Percentiles rank a stretch among this genome's conserved stretches.
These are phyloP conservation scores for Pseudogymnoascus pannorum DNA, from an alignment of 2,329 filamentous ascomycete species.

Conservation along the genomic window DNA sequence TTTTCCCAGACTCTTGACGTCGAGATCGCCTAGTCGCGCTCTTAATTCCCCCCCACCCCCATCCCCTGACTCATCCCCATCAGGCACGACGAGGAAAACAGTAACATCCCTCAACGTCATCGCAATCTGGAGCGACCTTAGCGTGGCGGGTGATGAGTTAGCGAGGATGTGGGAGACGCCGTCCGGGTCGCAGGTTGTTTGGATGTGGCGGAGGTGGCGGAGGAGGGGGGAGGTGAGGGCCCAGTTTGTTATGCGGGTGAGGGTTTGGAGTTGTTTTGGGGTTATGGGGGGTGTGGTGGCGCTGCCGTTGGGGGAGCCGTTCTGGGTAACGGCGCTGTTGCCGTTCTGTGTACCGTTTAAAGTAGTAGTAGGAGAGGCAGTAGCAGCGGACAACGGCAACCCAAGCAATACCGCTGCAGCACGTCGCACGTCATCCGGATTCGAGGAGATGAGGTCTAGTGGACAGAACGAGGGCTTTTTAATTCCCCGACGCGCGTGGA, in stretches of 20 bases:
- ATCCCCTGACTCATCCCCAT: conserved; percentile 20
- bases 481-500: conserved; percentile 19
- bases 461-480: conserved; percentile 49
- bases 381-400: conserved; percentile 11
- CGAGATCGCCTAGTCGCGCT: conserved; percentile 61
- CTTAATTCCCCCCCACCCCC: conserved; percentile 14
- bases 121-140: conserved; percentile 45
- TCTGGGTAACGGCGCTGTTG: no score
- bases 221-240: conserved; percentile 17
- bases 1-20: conserved; percentile 66
- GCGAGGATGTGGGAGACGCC: conserved; percentile 19
- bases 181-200: conserved; percentile 26
- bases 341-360: no score
- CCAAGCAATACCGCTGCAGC: conserved; percentile 31
- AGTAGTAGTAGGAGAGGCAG: not conserved
- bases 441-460: conserved; percentile 51
- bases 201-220: conserved; percentile 36
- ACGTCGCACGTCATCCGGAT: conserved; percentile 37
- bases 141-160: no score
- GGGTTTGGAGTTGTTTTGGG: not conserved
- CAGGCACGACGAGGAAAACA: conserved; percentile 56
- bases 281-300: not conserved
- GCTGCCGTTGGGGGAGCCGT: not conserved
- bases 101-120: conserved; percentile 81
- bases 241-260: not conserved